Conservation (phyloP, 129 eudicot species). For the Flaveria trinervia region DNA sequence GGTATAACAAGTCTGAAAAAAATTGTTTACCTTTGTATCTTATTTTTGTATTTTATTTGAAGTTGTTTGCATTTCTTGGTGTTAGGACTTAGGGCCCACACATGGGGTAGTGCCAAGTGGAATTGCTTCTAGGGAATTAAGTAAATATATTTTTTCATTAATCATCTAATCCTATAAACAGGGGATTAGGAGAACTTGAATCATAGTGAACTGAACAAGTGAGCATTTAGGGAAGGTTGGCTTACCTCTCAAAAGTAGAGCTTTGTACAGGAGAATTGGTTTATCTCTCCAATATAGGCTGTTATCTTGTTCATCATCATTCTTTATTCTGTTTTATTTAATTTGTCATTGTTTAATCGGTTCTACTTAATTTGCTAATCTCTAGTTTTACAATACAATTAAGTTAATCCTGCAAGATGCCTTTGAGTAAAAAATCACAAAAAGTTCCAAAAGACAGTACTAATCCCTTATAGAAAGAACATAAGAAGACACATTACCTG, state of each 20-base stretch:
- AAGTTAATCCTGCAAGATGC: neutral
- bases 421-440: neutral
- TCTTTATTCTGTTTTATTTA: neutral
- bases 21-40: neutral
- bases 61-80: neutral
- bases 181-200: constrained; percentile 1
- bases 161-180: neutral
- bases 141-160: constrained; percentile 5
- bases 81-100: neutral
- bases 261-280: neutral
- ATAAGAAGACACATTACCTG: neutral
- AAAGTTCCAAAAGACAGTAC: neutral
- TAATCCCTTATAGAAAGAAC: neutral
- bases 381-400: neutral
- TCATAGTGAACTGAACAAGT: neutral
- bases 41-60: neutral
- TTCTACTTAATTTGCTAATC: neutral
- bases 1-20: constrained; percentile 40
- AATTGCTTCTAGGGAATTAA: neutral
- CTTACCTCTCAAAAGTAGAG: neutral
- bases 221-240: neutral
- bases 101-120: neutral
- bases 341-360: neutral
- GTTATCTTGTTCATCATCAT: neutral
- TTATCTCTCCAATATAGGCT: neutral